Base-by-base conservation (phyloP, 73 alveolate genomes). In the Symbiodinium natans region DNA sequence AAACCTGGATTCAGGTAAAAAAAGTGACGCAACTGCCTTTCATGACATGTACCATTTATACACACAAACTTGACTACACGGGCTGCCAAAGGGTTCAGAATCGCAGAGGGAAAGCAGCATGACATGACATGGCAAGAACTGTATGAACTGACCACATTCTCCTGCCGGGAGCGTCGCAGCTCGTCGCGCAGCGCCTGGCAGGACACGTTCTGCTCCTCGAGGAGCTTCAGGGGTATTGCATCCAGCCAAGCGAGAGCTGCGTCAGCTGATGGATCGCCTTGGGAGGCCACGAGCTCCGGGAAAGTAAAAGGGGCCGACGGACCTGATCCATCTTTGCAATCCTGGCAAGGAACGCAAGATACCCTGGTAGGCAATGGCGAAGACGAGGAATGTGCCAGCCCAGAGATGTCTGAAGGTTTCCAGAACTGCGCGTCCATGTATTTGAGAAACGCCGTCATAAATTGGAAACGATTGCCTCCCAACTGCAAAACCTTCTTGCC, bases 261-360 rank as follows among this genome's bases (percentile, higher is more conserved):
- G 38, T 63, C 80, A 2, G 80, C 80, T 63, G 80, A 63, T 29
- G 80, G 40, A 36, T 25, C 9, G 80, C 38, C 80, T 63, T 25
- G 29, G 13, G 80, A 25, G 9, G 19, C 38, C 80, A 29, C 80
- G 36, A 63, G 80, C 80, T 63, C 80, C 3, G 80, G 80, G 33
- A 63, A 63, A 63, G 80, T 63, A n/a, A 63, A 63, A 23, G 80
- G 80, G 33, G 80, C 36, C 80, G 80, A 63, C 11, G 80, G 80
- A 19, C 19, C 80, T 36, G 27, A 21, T 27, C 33, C 80, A 25
- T 63, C 38, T 36, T 63, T 2, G 38, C 38, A 63, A 2, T 29
- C 80, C 80, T 29, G 80, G 80, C 29, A 63, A 23, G 80, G 80
- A 2, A 63, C 80, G 27, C 80, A 63, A 29, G 80, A 63, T 36